Evolutionary conservation across 2,329 filamentous ascomycete genomes (phyloP).

Genomic region (Microcyclosporella mali): DNA sequence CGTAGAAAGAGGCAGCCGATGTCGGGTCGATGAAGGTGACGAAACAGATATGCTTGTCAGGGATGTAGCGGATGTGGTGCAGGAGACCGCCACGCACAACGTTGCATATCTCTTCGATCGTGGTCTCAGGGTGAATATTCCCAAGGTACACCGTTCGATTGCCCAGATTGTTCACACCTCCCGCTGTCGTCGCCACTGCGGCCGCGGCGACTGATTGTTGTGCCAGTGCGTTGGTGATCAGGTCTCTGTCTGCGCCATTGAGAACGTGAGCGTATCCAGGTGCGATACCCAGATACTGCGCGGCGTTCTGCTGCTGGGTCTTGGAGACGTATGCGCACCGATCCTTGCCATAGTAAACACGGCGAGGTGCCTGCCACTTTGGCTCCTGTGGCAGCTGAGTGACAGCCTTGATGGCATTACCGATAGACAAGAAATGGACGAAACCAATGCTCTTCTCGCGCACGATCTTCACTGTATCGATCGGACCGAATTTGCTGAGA

Average conservation of each 20-base stretch:
- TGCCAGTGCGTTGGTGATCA: constrained; percentile 92
- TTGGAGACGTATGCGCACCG: constrained; percentile 98
- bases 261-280: constrained; percentile 94
- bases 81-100: constrained; percentile 91
- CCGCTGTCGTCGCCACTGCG: constrained; percentile 91
- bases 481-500: constrained; percentile 88
- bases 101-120: constrained; percentile 99
- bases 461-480: constrained; percentile 96
- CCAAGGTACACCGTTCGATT: constrained; percentile 97
- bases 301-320: constrained; percentile 98
- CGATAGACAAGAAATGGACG: constrained; percentile 93
- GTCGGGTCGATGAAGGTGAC: constrained; percentile 99
- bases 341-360: constrained; percentile 98
- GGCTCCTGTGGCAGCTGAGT: constrained; percentile 91
- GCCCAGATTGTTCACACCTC: constrained; percentile 93
- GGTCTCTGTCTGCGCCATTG: constrained; percentile 89
- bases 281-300: constrained; percentile 94
- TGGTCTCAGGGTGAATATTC: constrained; percentile 98
- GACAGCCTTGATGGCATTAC: constrained; percentile 97
- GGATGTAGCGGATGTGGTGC: constrained; percentile 98
- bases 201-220: constrained; percentile 97
- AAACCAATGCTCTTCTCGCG: constrained; percentile 97
- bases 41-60: constrained; percentile 99
- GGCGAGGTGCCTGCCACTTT: constrained; percentile 92
- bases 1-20: constrained; percentile 95